Percentiles rank a stretch among this genome's conserved stretches.
These are phyloP conservation scores for Durotheca rogersii DNA, from an alignment of 495 filamentous ascomycete genomes.

Conservation along the genomic window DNA sequence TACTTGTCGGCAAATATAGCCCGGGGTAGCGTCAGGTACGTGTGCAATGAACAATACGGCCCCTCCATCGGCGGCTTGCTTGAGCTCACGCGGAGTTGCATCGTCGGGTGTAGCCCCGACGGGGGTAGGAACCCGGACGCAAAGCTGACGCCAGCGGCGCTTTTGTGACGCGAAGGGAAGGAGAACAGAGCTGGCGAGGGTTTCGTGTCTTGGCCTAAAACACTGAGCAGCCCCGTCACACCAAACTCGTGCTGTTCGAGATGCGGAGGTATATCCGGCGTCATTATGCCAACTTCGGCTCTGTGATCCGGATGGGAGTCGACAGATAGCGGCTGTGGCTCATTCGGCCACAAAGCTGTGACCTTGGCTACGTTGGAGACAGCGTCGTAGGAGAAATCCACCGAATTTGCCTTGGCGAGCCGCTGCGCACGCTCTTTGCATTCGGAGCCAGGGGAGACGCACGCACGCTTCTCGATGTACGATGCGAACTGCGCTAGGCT, in stretches of 20 bases:
- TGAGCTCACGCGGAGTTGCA: conserved; percentile 58
- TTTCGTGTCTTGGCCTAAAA: conserved; percentile 71
- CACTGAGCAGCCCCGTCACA: conserved; percentile 75
- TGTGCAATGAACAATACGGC: conserved; percentile 66
- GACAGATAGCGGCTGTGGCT: conserved; percentile 41
- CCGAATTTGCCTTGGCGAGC: conserved; percentile 53
- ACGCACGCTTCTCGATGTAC: conserved; percentile 61
- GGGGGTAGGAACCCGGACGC: conserved; percentile 61
- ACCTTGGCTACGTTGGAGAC: conserved; percentile 64
- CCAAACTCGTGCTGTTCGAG: conserved; percentile 69
- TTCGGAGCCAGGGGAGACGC: conserved; percentile 41
- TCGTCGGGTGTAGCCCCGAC: conserved; percentile 83
- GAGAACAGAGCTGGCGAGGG: conserved; percentile 74
- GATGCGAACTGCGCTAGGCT: conserved; percentile 55
- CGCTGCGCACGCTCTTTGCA: conserved; percentile 37
- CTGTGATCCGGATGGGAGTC: conserved; percentile 38
- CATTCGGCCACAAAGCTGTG: conserved; percentile 60
- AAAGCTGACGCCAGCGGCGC: conserved; percentile 51
- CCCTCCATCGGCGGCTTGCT: conserved; percentile 42
- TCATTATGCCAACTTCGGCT: conserved; percentile 83
- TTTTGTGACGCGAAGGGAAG: conserved; percentile 81
- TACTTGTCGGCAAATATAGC: conserved; percentile 85
- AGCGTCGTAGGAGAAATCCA: conserved; percentile 79
- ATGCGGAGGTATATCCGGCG: conserved; percentile 58
- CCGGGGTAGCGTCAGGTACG: conserved; percentile 85